Percentiles rank a stretch among this genome's conserved stretches.
phyloP scores from a whole-genome alignment of 805 yeast species.

The Candida nitratophila region DNA sequence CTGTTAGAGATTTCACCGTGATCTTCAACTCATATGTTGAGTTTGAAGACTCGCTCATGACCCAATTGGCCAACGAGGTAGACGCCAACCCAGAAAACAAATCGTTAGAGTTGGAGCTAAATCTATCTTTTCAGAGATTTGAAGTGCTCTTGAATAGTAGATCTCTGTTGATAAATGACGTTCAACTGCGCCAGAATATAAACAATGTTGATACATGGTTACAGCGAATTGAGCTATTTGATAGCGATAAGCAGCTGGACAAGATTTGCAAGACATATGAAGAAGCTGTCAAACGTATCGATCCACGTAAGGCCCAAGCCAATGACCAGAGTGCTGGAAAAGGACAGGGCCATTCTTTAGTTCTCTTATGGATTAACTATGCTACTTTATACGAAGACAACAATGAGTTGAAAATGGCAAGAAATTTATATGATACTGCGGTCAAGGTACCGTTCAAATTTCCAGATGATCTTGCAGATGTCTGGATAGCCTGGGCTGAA shows the following conservation, averaged over 20 bases:
- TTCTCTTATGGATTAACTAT: slow-evolving; percentile 64
- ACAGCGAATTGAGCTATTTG: slow-evolving; percentile 44
- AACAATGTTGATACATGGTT: slow-evolving; percentile 67
- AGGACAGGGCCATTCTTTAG: slow-evolving; percentile 21
- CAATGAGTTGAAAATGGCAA: slow-evolving; percentile 50
- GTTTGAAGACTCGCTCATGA: slow-evolving; percentile 47
- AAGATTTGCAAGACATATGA: slow-evolving; percentile 52
- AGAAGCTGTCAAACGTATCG: slow-evolving; percentile 57
- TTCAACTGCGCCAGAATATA: slow-evolving; percentile 52
- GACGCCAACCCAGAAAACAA: slow-evolving; percentile 13
- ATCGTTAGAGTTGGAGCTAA: slow-evolving; percentile 1
- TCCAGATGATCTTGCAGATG: slow-evolving; percentile 55
- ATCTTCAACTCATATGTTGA: slow-evolving; percentile 59
- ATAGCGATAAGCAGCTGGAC: slow-evolving; percentile 27
- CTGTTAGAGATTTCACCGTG: slow-evolving; percentile 54
- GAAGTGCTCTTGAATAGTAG: slow-evolving; percentile 53
- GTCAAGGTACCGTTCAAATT: slow-evolving; percentile 61
- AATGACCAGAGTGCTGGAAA: slow-evolving; percentile 23
- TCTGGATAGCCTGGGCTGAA: slow-evolving; percentile 76
- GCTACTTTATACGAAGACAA: slow-evolving; percentile 55
- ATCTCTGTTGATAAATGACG: slow-evolving; percentile 56
- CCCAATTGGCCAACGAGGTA: slow-evolving; percentile 20
- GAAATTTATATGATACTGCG: slow-evolving; percentile 57
- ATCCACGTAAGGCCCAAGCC: slow-evolving; percentile 42
- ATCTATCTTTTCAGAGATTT: slow-evolving; percentile 33